A percentile compares a stretch with the other conserved stretches of the same genome.
phyloP scores from a whole-genome alignment of 768 basidiomycete species.

The Filobasidium wieringae region DNA sequence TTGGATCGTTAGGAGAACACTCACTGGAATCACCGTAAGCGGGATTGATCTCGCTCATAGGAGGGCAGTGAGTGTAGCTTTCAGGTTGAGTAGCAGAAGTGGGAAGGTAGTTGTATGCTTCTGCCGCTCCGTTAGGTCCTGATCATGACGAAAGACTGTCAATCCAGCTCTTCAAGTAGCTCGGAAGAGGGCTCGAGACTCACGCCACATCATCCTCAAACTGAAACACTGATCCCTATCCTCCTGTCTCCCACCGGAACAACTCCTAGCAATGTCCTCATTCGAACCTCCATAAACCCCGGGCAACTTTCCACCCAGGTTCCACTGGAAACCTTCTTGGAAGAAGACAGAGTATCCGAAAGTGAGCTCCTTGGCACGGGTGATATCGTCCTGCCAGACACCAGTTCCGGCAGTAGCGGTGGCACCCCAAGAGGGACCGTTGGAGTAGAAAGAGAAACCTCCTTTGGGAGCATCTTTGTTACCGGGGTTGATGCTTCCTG shows the following conservation, averaged over 20 bases:
- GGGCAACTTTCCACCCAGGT: slow-evolving; percentile 60
- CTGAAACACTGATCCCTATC: slow-evolving; percentile 52
- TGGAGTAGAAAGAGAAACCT: slow-evolving; percentile 62
- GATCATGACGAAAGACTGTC: background rate
- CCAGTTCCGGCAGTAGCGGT: background rate
- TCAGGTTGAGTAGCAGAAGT: slow-evolving; percentile 40
- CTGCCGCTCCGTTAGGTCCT: slow-evolving; percentile 50
- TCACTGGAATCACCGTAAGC: slow-evolving; percentile 43
- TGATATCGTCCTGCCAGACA: slow-evolving; percentile 33
- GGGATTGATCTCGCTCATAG: slow-evolving; percentile 48
- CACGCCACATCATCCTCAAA: slow-evolving; percentile 63
- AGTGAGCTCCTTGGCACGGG: slow-evolving; percentile 54
- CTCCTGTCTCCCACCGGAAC: slow-evolving; percentile 55
- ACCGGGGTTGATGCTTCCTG: slow-evolving; percentile 49
- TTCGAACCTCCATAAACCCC: slow-evolving; percentile 44
- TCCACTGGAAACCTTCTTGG: slow-evolving; percentile 52
- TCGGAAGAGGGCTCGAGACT: slow-evolving; percentile 8
- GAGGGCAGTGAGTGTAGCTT: slow-evolving; percentile 43
- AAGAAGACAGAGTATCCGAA: slow-evolving; percentile 62
- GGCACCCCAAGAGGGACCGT: slow-evolving; percentile 49
- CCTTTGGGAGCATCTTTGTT: slow-evolving; percentile 41
- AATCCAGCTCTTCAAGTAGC: background rate
- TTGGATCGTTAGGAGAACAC: too few relatives aligned
- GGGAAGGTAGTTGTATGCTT: slow-evolving; percentile 63
- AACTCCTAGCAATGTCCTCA: slow-evolving; percentile 44